These are phyloP conservation scores for Mortierella sp. DNA, from an alignment of 371 early-diverging fungal species.

Conservation along the genomic window DNA sequence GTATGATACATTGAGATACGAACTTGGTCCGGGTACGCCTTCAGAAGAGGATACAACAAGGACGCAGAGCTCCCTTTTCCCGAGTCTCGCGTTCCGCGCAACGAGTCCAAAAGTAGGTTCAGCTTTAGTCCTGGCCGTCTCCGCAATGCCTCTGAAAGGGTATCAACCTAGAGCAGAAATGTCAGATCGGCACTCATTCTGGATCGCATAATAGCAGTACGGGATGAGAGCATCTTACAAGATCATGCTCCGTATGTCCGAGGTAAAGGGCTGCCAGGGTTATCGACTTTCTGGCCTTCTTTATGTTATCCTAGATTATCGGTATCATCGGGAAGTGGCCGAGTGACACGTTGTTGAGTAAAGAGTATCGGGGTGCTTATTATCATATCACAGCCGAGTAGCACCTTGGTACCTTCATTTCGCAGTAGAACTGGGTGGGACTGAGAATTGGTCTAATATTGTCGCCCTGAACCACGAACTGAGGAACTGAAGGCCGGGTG, in stretches of 20 bases:
- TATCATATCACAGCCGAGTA: too few relatives aligned
- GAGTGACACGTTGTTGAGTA: neutral
- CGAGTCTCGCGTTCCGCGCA: constrained; percentile 85
- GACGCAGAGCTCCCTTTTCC: constrained; percentile 74
- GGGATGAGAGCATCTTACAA: constrained; percentile 71
- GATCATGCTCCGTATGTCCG: constrained; percentile 83
- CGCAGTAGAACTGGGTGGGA: constrained; percentile 61
- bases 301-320: constrained; percentile 63
- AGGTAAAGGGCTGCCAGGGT: constrained; percentile 90
- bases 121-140: constrained; percentile 67
- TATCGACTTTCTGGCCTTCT: constrained; percentile 77
- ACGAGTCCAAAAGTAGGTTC: constrained; percentile 83
- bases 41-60: constrained; percentile 74
- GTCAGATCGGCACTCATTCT: too few relatives aligned
- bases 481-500: constrained; percentile 34
- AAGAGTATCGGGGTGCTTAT: constrained; percentile 1
- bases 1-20: constrained; percentile 85
- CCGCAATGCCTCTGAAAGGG: constrained; percentile 66
- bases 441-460: constrained; percentile 55
- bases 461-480: constrained; percentile 56
- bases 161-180: constrained; percentile 59
- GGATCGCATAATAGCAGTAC: too few relatives aligned
- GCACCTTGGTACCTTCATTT: constrained; percentile 69
- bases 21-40: constrained; percentile 75
- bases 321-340: neutral